Base-by-base conservation (phyloP, 169 alveolate genomes). In the Plasmodium blacklocki region DNA sequence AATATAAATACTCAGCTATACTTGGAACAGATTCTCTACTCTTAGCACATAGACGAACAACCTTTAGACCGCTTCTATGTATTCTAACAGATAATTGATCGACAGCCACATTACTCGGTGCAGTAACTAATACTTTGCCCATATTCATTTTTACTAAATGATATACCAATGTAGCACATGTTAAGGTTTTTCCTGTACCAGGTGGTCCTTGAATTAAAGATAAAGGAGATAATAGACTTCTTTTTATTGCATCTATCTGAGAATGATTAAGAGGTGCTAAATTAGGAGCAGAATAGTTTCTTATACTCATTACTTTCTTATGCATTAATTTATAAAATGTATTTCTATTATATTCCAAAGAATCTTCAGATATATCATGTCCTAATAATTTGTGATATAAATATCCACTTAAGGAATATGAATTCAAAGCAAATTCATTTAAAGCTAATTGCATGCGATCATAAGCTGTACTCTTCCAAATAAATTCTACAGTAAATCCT, bases 141-240 rank as follows among this genome's bases (percentile, higher is more conserved):
- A 88, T 89, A 60, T 94, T 93, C 29, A 93, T 87, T 72, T 93
- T 93, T 2, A 94, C 96, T 88, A 98, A 78, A 88, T 97, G 97
- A 91, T 97, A 97, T 11, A 98, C 98, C 39, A 98, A 92, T 0
- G 99, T 96, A 3, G 99, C 98, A 54, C 98, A 95, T 11, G 99
- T 97, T 47, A 97, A 97, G 0, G 99, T 98, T 90, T 98, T 98
- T 8, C 99, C 99, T 49, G 99, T 98, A 1, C 99, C 99, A 26
- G 99, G 99, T 19, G 99, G 99, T 2, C 99, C 99, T 75, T 98
- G 99, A 18, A 98, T 96, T 18, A 98, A 94, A 18, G 98, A 72
- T 23, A 98, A 88, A 0, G 98, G 98, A 2, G 97, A 93, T 59
- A 91, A 91, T 45, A 98, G 86, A 0, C 99, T 99, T 73, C 96